Evolutionary conservation across 2,329 filamentous ascomycete species (phyloP).

Genomic region (Corynespora cassiicola): DNA sequence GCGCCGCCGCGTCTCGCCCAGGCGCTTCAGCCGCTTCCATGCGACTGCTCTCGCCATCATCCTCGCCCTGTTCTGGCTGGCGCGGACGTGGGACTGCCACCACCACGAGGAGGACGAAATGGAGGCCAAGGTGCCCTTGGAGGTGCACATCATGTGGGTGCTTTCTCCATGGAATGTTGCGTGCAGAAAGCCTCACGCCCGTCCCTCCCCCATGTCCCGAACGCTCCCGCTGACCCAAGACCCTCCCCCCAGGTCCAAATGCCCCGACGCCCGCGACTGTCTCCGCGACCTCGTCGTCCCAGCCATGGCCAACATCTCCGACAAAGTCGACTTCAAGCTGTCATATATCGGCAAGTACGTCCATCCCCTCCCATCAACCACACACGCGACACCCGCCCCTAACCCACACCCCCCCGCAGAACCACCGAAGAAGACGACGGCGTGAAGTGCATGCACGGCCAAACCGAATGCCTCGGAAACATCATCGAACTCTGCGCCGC

Average conservation of each 20-base stretch:
- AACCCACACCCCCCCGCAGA: slow-evolving; percentile 43
- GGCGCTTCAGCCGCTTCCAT: slow-evolving; percentile 30
- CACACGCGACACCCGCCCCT: not conserved
- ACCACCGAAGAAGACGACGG: slow-evolving; percentile 76
- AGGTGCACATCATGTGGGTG: slow-evolving; percentile 85
- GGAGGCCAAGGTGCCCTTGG: slow-evolving; percentile 74
- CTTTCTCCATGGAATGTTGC: too few relatives aligned
- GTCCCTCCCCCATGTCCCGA: not conserved
- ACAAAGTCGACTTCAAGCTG: slow-evolving; percentile 89
- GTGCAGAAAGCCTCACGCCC: too few relatives aligned
- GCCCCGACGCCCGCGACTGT: slow-evolving; percentile 87
- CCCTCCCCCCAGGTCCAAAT: slow-evolving; percentile 67
- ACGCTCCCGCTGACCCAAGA: too few relatives aligned
- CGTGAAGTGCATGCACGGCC: slow-evolving; percentile 87
- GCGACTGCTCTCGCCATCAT: slow-evolving; percentile 31
- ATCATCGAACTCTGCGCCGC: slow-evolving; percentile 93
- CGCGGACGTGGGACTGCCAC: slow-evolving; percentile 31
- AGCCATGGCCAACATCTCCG: slow-evolving; percentile 78
- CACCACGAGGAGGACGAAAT: slow-evolving; percentile 31
- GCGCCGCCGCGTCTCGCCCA: slow-evolving; percentile 20
- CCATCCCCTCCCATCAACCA: not conserved
- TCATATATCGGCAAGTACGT: slow-evolving; percentile 85
- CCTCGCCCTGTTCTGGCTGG: slow-evolving; percentile 40
- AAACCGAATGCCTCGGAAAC: slow-evolving; percentile 89
- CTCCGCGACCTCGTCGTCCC: slow-evolving; percentile 82